phyloP scores from a whole-genome alignment of 192 early-diverging fungal genomes.

The Gonapodya prolifera region DNA sequence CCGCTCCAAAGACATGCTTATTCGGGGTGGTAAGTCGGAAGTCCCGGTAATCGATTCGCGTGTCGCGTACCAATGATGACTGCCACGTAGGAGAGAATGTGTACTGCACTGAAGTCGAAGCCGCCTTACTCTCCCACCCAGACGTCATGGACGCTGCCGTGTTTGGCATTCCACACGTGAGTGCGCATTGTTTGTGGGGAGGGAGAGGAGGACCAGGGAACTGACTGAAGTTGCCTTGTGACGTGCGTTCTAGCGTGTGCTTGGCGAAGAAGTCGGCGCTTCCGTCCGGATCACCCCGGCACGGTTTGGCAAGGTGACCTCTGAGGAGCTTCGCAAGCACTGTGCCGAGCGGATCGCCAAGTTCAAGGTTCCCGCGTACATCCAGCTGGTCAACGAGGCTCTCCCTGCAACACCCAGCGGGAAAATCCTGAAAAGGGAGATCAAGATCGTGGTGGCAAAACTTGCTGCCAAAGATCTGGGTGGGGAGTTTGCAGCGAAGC shows the following conservation, averaged over 20 bases:
- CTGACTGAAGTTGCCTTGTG: not conserved
- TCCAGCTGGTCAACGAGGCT: conserved; percentile 1
- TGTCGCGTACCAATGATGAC: no score
- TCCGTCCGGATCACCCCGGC: not conserved
- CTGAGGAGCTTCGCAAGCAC: conserved; percentile 3
- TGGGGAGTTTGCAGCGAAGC: conserved; percentile 3
- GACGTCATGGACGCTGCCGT: conserved; percentile 14
- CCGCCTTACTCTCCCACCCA: conserved; percentile 9
- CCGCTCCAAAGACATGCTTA: conserved; percentile 17
- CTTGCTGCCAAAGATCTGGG: not conserved
- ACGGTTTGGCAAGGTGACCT: not conserved
- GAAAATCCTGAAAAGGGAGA: not conserved
- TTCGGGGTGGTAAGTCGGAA: conserved; percentile 13
- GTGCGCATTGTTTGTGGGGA: not conserved
- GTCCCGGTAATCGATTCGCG: not conserved
- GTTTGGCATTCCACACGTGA: conserved; percentile 11
- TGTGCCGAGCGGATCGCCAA: not conserved
- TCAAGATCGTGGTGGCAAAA: not conserved
- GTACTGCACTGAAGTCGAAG: conserved; percentile 18
- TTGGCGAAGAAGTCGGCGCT: conserved; percentile 1
- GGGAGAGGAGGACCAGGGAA: not conserved
- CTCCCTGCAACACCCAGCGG: not conserved
- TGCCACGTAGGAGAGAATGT: conserved; percentile 17
- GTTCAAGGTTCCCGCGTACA: conserved; percentile 5
- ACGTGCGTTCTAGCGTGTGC: not conserved